phyloP scores from a whole-genome alignment of 192 early-diverging fungal species.

The Coemansia sp. region DNA sequence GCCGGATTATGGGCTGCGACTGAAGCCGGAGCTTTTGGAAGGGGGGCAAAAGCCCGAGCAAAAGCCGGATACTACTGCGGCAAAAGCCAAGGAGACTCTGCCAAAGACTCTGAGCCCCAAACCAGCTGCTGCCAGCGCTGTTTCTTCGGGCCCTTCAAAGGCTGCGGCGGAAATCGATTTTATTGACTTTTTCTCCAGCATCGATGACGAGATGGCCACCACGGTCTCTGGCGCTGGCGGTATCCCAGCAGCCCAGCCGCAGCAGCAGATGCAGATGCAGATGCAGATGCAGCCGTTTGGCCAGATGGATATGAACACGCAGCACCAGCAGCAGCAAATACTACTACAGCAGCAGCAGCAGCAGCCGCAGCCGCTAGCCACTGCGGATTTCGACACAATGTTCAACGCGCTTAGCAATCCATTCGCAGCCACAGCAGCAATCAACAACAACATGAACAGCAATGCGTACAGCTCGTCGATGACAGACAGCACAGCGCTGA shows the following conservation, averaged over 20 bases:
- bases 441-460: background rate
- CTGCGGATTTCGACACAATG: conserved; percentile 12
- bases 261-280: background rate
- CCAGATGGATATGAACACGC: background rate
- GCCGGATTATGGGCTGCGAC: conserved; percentile 46
- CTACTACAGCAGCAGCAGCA: conserved; percentile 22
- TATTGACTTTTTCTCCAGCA: conserved; percentile 61
- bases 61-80: too few relatives aligned
- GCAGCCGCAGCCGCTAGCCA: conserved; percentile 13
- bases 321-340: conserved; percentile 24
- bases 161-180: conserved; percentile 36
- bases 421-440: background rate
- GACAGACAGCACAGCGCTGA: background rate
- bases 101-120: background rate
- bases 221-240: background rate
- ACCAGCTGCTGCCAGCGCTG: background rate
- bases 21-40: conserved; percentile 49
- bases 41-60: background rate
- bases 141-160: conserved; percentile 1
- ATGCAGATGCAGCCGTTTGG: background rate
- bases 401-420: conserved; percentile 15
- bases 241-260: background rate
- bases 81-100: background rate
- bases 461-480: background rate
- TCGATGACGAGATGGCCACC: conserved; percentile 38